Evolutionary conservation across 2,329 filamentous ascomycete species (phyloP).

Genomic region (Lachnellula subtilissima): DNA sequence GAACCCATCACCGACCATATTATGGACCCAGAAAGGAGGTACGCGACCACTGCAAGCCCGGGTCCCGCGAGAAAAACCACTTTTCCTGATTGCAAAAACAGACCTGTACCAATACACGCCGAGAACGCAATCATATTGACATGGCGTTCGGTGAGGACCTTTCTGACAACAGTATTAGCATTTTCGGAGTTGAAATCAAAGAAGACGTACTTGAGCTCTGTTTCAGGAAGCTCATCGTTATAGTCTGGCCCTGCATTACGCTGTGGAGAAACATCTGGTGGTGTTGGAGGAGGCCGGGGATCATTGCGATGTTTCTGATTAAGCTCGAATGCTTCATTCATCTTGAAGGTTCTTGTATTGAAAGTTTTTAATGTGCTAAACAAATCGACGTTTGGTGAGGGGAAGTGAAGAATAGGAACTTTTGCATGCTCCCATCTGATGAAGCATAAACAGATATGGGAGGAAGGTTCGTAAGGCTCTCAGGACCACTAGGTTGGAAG

Average conservation of each 20-base stretch:
- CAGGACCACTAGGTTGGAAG: too few species aligned
- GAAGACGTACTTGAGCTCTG: conserved; percentile 2
- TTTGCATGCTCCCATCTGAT: too few species aligned
- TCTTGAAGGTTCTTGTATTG: not conserved
- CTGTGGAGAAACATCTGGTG: not conserved
- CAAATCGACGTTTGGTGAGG: too few species aligned
- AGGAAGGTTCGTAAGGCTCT: too few species aligned
- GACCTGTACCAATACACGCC: conserved; percentile 40
- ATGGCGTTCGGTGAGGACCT: conserved; percentile 36
- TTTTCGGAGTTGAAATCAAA: not conserved
- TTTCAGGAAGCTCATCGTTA: conserved; percentile 2
- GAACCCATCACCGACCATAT: conserved; percentile 43
- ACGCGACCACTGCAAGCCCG: conserved; percentile 38
- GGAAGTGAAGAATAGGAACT: too few species aligned
- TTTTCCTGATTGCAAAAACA: conserved; percentile 42
- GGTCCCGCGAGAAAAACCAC: conserved; percentile 40
- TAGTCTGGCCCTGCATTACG: not conserved
- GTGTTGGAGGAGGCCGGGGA: not conserved
- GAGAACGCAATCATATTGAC: conserved; percentile 40
- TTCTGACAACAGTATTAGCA: not conserved
- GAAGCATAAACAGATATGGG: too few species aligned
- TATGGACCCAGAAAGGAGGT: conserved; percentile 41
- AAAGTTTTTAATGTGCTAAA: not conserved
- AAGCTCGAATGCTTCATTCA: not conserved
- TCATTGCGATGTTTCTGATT: not conserved